Conservation (phyloP, 768 basidiomycete species). For the Inosperma sp. region DNA sequence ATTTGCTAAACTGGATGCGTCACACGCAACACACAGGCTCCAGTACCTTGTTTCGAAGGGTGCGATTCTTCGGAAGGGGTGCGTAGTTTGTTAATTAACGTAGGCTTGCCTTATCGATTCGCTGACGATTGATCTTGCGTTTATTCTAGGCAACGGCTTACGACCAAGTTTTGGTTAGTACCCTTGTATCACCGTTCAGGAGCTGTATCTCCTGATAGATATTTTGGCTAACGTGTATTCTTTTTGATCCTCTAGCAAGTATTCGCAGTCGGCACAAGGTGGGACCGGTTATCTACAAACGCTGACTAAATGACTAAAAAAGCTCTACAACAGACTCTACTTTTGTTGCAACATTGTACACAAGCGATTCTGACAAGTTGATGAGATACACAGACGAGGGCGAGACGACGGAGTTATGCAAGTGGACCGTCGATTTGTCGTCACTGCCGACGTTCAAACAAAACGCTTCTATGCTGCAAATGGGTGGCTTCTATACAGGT, state of each 20-base stretch:
- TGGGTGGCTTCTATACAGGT: slow-evolving; percentile 78
- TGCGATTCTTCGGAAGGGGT: slow-evolving; percentile 84
- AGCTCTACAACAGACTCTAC: slow-evolving; percentile 51
- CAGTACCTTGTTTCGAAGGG: slow-evolving; percentile 88
- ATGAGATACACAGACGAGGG: slow-evolving; percentile 88
- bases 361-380: slow-evolving; percentile 66
- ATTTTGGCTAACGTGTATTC: slow-evolving; percentile 11
- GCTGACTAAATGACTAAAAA: slow-evolving; percentile 6
- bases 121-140: slow-evolving; percentile 7
- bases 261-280: slow-evolving; percentile 60
- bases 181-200: slow-evolving; percentile 8
- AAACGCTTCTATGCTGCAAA: slow-evolving; percentile 50
- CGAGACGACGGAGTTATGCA: slow-evolving; percentile 68
- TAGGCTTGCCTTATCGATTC: not conserved
- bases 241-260: slow-evolving; percentile 73
- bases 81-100: slow-evolving; percentile 25
- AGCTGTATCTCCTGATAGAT: slow-evolving; percentile 8
- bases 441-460: slow-evolving; percentile 75
- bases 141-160: slow-evolving; percentile 63
- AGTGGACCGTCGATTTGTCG: slow-evolving; percentile 84
- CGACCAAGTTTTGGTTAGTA: slow-evolving; percentile 76
- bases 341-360: slow-evolving; percentile 80
- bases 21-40: slow-evolving; percentile 46
- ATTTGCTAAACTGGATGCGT: not conserved
- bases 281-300: slow-evolving; percentile 6